Evolutionary conservation across 2,329 filamentous ascomycete species (phyloP).

Genomic region (Cercospora sp.): DNA sequence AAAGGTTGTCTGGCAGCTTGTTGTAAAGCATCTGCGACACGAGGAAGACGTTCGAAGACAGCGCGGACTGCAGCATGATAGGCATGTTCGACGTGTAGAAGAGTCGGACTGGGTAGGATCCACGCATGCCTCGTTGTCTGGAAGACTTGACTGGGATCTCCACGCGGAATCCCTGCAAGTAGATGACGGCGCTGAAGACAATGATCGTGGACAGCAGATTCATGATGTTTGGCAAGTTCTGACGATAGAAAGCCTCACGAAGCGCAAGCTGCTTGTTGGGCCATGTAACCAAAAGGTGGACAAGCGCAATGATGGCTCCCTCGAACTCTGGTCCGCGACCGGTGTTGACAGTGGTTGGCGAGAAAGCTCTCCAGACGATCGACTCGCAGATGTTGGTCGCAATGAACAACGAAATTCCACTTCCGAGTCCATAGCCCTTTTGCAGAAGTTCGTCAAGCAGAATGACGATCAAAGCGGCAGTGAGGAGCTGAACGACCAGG

Average conservation of each 20-base stretch:
- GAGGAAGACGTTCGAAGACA: constrained; percentile 98
- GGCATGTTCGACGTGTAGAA: constrained; percentile 99
- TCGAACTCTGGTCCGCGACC: constrained; percentile 98
- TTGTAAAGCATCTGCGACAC: constrained; percentile 99
- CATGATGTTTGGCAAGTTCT: constrained; percentile 99
- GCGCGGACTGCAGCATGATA: constrained; percentile 98
- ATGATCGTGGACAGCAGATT: constrained; percentile 85
- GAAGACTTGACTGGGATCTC: constrained; percentile 99
- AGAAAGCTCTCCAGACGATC: constrained; percentile 99
- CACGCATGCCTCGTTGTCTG: constrained; percentile 96
- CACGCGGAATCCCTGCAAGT: constrained; percentile 85
- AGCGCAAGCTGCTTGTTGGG: constrained; percentile 98
- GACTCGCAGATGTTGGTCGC: constrained; percentile 99
- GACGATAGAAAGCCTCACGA: constrained; percentile 97
- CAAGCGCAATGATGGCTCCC: constrained; percentile 94
- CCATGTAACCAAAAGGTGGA: constrained; percentile 98
- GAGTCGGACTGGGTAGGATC: constrained; percentile 95
- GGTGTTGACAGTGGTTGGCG: constrained; percentile 98
- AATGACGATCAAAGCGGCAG: constrained; percentile 97
- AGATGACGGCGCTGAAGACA: constrained; percentile 97
- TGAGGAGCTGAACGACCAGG: constrained; percentile 94
- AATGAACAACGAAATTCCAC: constrained; percentile 98
- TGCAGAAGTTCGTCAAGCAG: constrained; percentile 98
- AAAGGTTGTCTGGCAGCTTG: constrained; percentile 97
- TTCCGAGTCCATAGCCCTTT: constrained; percentile 98